Evolutionary conservation across 2,329 filamentous ascomycete genomes (phyloP).

Genomic region (Endoconidiophora polonica): DNA sequence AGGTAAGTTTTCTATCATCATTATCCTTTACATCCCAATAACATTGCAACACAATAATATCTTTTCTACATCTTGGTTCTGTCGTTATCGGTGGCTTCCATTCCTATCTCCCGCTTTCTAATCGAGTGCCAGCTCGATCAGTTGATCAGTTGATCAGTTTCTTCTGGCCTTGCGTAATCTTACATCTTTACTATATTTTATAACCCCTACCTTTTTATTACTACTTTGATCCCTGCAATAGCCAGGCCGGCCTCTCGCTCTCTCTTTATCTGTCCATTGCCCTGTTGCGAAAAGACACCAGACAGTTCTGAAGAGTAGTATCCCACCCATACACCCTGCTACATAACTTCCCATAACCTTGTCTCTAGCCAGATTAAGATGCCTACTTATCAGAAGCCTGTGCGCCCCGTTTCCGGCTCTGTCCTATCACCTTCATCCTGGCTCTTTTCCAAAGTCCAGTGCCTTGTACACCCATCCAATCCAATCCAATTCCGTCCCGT

Average conservation of each 20-base stretch:
- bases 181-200: too few species aligned
- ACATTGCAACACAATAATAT: not conserved
- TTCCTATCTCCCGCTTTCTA: too few species aligned
- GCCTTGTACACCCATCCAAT: not conserved
- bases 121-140: too few species aligned
- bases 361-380: not conserved
- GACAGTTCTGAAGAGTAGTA: not conserved
- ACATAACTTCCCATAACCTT: not conserved
- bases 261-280: not conserved
- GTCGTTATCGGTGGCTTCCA: too few species aligned
- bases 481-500: not conserved
- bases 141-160: too few species aligned
- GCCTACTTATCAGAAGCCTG: not conserved
- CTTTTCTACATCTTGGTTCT: not conserved
- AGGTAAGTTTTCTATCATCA: slow-evolving; percentile 26
- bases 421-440: not conserved
- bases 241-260: not conserved
- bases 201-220: too few species aligned
- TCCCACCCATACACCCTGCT: not conserved
- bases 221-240: not conserved
- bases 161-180: too few species aligned
- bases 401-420: not conserved
- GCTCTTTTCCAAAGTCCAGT: not conserved
- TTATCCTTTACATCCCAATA: not conserved
- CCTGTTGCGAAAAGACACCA: not conserved